A percentile compares a stretch with the other conserved stretches of the same genome.
Conservation (phyloP, 1,139 yeast genomes). For the Sugiyamaella neomexicana region DNA sequence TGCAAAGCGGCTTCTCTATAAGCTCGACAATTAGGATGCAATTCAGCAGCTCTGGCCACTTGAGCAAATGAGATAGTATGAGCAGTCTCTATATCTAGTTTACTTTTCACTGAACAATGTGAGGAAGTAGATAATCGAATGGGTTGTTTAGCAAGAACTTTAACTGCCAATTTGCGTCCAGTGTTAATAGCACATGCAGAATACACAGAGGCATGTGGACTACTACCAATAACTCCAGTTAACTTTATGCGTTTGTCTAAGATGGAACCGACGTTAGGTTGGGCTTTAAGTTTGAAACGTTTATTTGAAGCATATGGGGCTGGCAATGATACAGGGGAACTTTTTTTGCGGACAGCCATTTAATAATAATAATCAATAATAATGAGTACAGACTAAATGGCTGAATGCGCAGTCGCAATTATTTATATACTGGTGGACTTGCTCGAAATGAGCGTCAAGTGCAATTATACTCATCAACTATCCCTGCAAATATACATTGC, state of each 20-base stretch:
- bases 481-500: too few relatives aligned
- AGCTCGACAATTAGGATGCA: slow-evolving; percentile 25
- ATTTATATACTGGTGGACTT: too few relatives aligned
- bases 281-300: slow-evolving; percentile 1
- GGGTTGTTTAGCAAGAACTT: slow-evolving; percentile 52
- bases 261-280: slow-evolving; percentile 9
- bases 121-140: background rate
- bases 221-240: slow-evolving; percentile 56
- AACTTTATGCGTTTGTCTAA: slow-evolving; percentile 24
- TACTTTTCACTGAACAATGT: background rate
- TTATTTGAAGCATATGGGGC: background rate
- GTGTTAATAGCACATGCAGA: slow-evolving; percentile 58
- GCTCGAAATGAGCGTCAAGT: too few relatives aligned
- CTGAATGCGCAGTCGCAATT: too few relatives aligned
- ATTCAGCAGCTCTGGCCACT: slow-evolving; percentile 7
- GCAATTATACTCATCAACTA: too few relatives aligned
- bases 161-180: slow-evolving; percentile 63
- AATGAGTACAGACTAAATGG: too few relatives aligned
- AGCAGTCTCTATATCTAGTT: slow-evolving; percentile 5
- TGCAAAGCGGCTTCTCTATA: slow-evolving; percentile 73
- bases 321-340: too few relatives aligned
- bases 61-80: slow-evolving; percentile 12
- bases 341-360: too few relatives aligned
- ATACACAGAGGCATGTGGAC: slow-evolving; percentile 86
- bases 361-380: too few relatives aligned